Base-by-base conservation (phyloP, 352 stramenopile species). In the Pythium grandisporangium region DNA sequence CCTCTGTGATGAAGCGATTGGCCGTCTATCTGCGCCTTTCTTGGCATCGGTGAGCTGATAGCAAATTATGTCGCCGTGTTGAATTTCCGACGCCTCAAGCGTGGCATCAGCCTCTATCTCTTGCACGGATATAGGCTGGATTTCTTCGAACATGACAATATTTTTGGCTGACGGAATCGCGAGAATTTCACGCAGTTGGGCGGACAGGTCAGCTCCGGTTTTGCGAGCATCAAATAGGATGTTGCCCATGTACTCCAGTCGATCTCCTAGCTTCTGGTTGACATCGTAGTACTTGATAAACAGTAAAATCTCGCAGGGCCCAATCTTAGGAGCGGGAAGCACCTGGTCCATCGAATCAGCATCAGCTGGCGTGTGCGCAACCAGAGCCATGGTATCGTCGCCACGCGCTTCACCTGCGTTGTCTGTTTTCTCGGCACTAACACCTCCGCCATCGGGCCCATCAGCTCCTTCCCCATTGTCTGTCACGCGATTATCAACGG, bases 271-370 rank as follows among this genome's bases (percentile, higher is more conserved):
- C 6, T 59, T 51, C n/a, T 62, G 71, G 16, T 55, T 74, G 7
- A 76, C 20, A 42, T 93, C 72, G 39, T 93, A 93, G 25, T 70
- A 81, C 63, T 93, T 93, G 52, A 93, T 60, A 40, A 93, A 89
- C 13, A 93, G 51, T 37, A 93, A 42, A 22, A 89, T 89, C 29
- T 89, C 57, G 24, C 26, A 38, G 7, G 33, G 21, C 1, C 36
- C 34, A 30, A 49, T 19, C 36, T 62, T 50, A 2, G 29, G 42
- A 19, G 42, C 53, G 4, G 47, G 47, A 30, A 4, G 42, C 5
- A 0, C 43, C 47, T 24, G 4, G 35, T 26, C 64, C 62, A 0
- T 29, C 37, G 30, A 40, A 40, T 4, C 55, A 8, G 32, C 24
- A 1, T 53, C 47, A 17, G 55, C 35, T 22, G 34, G 40, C 22